Evolutionary conservation across 108 stramenopile genomes (phyloP), one percentile per base, ranked within the genome.

Genomic region (Parmales sp.): DNA sequence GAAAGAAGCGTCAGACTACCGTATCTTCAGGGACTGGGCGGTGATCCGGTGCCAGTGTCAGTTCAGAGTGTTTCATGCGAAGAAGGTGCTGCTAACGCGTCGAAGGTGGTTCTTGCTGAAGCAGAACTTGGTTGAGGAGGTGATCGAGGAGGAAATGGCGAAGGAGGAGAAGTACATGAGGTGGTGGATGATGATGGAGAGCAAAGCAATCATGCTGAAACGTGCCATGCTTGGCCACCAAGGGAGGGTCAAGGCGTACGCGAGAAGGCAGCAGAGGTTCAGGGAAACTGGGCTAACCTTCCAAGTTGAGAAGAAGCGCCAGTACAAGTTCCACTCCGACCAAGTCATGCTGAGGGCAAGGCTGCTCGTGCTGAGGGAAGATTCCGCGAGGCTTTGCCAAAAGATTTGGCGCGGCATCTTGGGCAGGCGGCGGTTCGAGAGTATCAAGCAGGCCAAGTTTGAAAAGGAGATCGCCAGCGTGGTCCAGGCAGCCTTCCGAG

Each of bases 131-230:
- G 54, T 60, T 2, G 54, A 60, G 54, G 54, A 60, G 31, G 36
- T 34, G 28, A 34, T 60, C 1, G 54, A 60, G 54, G 54, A 60
- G 54, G 3, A 60, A 0, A 60, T 60, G 54, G 54, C 54, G 54
- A 20, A 2, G 54, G 54, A 60, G 20, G 54, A 60, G 16, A 34
- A 28, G 29, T 60, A 60, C 28, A 60, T 60, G 54, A 60, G 54
- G 28, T 60, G 54, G 54, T 60, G 54, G 54, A 60, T 60, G 54
- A 60, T 28, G 54, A 60, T 60, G 54, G 54, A 60, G 26, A 4
- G 3, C 31, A 6, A 60, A 6, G 54, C 54, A 4, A 60, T 60
- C 26, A 60, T 34, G 3, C 29, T 60, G 7, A 60, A 60, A 34
- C 26, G 54, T 5, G 36, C 36, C 3, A 6, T 60, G 26, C 54